These are phyloP conservation scores for Sporothrix schenckii DNA, from an alignment of 2,329 filamentous ascomycete species.

Conservation along the genomic window DNA sequence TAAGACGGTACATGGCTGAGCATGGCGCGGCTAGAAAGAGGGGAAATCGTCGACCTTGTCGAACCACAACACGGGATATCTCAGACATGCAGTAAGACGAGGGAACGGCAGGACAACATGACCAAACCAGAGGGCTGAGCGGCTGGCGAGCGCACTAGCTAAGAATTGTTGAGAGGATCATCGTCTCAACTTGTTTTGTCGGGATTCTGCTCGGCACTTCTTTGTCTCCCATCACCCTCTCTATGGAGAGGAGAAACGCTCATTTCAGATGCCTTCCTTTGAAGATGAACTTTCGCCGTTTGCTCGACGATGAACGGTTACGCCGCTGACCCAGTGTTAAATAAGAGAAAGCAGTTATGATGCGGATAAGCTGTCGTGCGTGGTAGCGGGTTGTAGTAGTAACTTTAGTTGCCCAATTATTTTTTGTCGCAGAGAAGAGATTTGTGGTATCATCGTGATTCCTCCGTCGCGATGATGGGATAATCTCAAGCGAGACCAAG, in stretches of 20 bases:
- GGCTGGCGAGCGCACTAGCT: neutral
- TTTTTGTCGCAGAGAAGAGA: neutral
- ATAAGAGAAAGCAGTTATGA: neutral
- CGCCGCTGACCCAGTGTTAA: neutral
- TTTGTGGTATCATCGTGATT: neutral
- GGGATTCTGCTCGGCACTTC: conserved; percentile 15
- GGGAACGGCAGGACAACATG: neutral
- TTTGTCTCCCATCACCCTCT: neutral
- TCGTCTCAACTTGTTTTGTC: neutral
- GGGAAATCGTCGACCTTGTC: conserved; percentile 13
- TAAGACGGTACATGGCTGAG: conserved; percentile 20
- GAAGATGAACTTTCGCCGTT: neutral
- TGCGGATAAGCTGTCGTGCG: neutral
- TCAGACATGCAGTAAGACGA: conserved; percentile 21
- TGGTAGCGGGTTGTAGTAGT: neutral
- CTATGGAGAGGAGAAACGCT: neutral
- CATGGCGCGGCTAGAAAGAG: conserved; percentile 13
- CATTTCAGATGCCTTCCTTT: neutral
- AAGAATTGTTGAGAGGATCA: neutral
- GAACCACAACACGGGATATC: neutral
- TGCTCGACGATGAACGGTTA: too few species aligned
- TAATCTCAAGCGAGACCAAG: neutral
- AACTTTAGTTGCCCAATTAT: too few species aligned
- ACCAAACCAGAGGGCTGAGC: neutral
- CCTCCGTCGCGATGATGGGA: neutral